These are phyloP conservation scores for Fomitopsis betulina DNA, from an alignment of 1,284 basidiomycete genomes.

Conservation along the genomic window DNA sequence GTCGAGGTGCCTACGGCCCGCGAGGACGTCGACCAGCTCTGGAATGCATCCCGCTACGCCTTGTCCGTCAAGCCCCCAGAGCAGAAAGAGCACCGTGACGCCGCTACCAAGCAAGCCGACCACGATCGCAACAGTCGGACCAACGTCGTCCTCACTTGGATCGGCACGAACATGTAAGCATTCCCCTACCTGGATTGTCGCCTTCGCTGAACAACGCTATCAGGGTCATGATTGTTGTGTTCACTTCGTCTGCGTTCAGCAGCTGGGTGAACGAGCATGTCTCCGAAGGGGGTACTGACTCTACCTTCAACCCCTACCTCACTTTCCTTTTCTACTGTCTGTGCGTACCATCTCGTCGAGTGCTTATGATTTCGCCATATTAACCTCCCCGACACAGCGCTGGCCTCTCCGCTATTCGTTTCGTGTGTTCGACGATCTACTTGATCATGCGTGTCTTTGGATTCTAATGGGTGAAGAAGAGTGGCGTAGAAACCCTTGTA, in stretches of 20 bases:
- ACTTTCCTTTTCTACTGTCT: conserved; percentile 80
- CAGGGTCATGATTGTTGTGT: conserved; percentile 74
- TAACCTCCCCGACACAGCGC: conserved; percentile 42
- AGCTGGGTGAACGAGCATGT: conserved; percentile 56
- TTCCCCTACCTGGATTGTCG: conserved; percentile 8
- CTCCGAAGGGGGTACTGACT: conserved; percentile 34
- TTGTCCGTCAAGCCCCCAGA: conserved; percentile 62
- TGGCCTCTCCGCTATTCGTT: conserved; percentile 74
- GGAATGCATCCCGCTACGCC: conserved; percentile 68
- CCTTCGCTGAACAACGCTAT: conserved; percentile 5
- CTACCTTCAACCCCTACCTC: conserved; percentile 80
- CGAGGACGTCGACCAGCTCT: conserved; percentile 85
- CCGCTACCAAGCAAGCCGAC: conserved; percentile 89
- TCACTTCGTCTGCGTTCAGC: conserved; percentile 76
- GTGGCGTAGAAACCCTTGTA: background rate
- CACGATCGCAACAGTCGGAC: conserved; percentile 79
- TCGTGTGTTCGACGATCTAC: conserved; percentile 74
- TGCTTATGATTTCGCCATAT: conserved; percentile 4
- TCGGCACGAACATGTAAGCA: conserved; percentile 77
- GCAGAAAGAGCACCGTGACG: conserved; percentile 77
- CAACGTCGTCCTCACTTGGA: conserved; percentile 82
- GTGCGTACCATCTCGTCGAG: conserved; percentile 41
- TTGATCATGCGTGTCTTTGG: conserved; percentile 73
- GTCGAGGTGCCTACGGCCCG: conserved; percentile 76
- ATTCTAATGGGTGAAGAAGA: conserved; percentile 18